phyloP scores from a whole-genome alignment of 1,139 yeast species.

The Diutina scorzettiae region DNA sequence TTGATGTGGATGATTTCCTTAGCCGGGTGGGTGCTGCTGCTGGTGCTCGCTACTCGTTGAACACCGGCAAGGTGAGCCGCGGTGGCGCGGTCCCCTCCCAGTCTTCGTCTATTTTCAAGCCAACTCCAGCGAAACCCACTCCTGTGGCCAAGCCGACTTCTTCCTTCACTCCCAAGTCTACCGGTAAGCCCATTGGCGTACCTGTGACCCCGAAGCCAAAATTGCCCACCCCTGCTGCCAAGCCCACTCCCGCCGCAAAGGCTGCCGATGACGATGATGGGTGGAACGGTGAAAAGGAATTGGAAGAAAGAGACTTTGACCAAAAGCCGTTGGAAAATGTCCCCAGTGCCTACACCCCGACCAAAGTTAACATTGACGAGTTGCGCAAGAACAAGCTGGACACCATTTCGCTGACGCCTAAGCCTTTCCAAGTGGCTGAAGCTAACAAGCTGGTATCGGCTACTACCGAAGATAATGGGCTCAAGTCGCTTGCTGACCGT shows the following conservation, averaged over 20 bases:
- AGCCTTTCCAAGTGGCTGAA: constrained; percentile 13
- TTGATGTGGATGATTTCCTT: constrained; percentile 66
- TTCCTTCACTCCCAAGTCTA: constrained; percentile 24
- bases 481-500: constrained; percentile 34
- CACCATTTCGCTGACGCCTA: constrained; percentile 32
- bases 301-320: constrained; percentile 58
- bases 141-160: neutral
- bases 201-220: constrained; percentile 11
- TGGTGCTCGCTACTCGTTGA: constrained; percentile 86
- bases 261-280: constrained; percentile 33
- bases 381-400: constrained; percentile 37
- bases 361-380: constrained; percentile 34
- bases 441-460: neutral
- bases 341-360: constrained; percentile 62
- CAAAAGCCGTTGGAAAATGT: constrained; percentile 48
- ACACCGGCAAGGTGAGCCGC: constrained; percentile 14
- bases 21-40: constrained; percentile 80
- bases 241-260: constrained; percentile 11
- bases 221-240: constrained; percentile 16
- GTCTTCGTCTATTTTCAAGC: neutral
- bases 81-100: constrained; percentile 2
- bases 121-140: neutral
- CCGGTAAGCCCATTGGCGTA: constrained; percentile 25
- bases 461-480: constrained; percentile 12
- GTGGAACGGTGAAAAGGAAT: constrained; percentile 54